A percentile compares a stretch with the other conserved stretches of the same genome.
phyloP scores from a whole-genome alignment of 2,329 filamentous ascomycete species.

The Sarocladium brachiariae region DNA sequence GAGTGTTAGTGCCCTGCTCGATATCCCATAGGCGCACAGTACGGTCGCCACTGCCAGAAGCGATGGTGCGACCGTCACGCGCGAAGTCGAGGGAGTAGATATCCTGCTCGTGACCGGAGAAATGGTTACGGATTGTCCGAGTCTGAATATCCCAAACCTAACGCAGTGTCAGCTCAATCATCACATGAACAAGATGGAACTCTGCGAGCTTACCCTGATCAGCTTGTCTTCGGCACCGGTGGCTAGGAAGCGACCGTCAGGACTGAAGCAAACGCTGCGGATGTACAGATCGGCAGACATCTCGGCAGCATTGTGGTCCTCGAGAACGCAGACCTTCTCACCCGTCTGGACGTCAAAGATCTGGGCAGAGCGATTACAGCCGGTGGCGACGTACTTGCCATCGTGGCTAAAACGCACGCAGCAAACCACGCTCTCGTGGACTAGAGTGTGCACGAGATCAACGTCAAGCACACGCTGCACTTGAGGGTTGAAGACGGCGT shows the following conservation, averaged over 20 bases:
- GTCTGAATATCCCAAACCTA: conserved; percentile 91
- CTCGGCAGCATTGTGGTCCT: conserved; percentile 74
- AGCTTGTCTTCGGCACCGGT: conserved; percentile 97
- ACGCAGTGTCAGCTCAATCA: conserved; percentile 6
- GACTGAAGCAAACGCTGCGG: conserved; percentile 96
- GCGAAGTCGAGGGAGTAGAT: conserved; percentile 97
- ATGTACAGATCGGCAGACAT: conserved; percentile 88
- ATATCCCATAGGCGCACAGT: conserved; percentile 97
- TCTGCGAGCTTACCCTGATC: conserved; percentile 63
- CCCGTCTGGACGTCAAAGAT: conserved; percentile 92
- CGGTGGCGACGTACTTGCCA: conserved; percentile 91
- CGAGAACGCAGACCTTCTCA: conserved; percentile 79
- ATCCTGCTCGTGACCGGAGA: conserved; percentile 96
- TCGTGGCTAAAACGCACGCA: conserved; percentile 96
- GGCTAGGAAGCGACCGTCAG: conserved; percentile 86
- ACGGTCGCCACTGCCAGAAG: conserved; percentile 88
- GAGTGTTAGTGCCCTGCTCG: conserved; percentile 70
- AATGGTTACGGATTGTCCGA: conserved; percentile 82
- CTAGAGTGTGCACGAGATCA: conserved; percentile 85
- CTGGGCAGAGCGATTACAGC: conserved; percentile 97
- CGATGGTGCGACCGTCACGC: conserved; percentile 86
- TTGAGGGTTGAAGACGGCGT: conserved; percentile 90
- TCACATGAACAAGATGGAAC: not conserved
- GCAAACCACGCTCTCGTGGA: conserved; percentile 94
- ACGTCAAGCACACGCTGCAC: conserved; percentile 88